phyloP scores from a whole-genome alignment of 768 basidiomycete genomes.

The Baorangia bicolor region DNA sequence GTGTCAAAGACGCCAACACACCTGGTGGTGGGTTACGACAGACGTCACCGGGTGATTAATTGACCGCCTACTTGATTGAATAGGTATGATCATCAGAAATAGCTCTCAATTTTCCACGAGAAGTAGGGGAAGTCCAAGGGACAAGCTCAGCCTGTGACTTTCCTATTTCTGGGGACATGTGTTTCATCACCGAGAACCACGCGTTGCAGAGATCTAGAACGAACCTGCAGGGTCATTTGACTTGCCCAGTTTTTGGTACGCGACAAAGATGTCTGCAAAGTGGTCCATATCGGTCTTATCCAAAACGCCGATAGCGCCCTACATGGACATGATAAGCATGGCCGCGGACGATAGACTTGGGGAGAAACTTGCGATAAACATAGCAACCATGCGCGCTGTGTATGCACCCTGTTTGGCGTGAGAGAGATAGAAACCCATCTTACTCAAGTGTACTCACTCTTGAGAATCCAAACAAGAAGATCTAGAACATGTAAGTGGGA shows the following conservation, averaged over 20 bases:
- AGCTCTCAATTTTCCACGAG: conserved; percentile 54
- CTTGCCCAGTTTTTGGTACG: conserved; percentile 63
- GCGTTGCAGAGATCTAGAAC: neutral
- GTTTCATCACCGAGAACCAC: neutral
- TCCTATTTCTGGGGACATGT: conserved; percentile 32
- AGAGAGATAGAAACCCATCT: neutral
- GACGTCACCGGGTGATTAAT: neutral
- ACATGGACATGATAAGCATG: neutral
- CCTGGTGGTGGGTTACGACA: conserved; percentile 31
- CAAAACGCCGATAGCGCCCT: conserved; percentile 73
- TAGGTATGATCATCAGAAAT: conserved; percentile 47
- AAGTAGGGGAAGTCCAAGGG: conserved; percentile 52
- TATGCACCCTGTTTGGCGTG: conserved; percentile 58
- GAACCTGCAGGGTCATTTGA: conserved; percentile 45
- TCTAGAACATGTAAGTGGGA: conserved; percentile 38
- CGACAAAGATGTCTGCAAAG: conserved; percentile 61
- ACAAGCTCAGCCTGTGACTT: conserved; percentile 44
- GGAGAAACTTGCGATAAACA: conserved; percentile 40
- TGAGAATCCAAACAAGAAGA: conserved; percentile 78
- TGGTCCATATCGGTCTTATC: conserved; percentile 71
- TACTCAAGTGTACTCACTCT: conserved; percentile 41
- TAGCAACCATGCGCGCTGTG: conserved; percentile 71
- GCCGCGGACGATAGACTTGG: neutral
- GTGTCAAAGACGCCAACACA: conserved; percentile 78
- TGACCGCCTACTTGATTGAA: conserved; percentile 54